phyloP scores from a whole-genome alignment of 1,139 yeast genomes.

The Sugiyamaella japonica region DNA sequence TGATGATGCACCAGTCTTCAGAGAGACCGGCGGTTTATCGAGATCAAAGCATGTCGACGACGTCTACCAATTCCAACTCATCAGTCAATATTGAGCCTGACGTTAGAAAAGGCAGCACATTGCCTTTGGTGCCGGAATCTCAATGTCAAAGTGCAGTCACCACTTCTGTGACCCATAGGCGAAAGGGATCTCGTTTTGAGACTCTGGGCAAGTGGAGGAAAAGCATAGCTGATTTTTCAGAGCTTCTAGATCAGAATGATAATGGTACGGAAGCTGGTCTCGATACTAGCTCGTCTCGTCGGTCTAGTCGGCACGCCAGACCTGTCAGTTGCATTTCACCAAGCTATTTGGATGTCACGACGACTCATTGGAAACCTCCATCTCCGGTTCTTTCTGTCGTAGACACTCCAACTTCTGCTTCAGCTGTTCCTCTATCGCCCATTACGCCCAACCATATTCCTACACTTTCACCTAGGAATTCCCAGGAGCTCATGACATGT shows the following conservation, averaged over 20 bases:
- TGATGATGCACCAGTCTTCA: not conserved
- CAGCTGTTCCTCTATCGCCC: not conserved
- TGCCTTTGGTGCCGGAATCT: not conserved
- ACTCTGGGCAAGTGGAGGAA: slow-evolving; percentile 11
- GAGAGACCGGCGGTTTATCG: not conserved
- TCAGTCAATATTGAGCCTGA: not conserved
- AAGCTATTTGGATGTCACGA: not conserved
- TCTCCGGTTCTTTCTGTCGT: not conserved
- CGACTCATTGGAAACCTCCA: not conserved
- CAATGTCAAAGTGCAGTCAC: not conserved
- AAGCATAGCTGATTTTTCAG: slow-evolving; percentile 2
- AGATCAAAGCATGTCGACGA: not conserved
- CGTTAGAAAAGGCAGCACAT: not conserved
- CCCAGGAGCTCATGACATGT: not conserved
- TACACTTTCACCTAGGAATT: not conserved
- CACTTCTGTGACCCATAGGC: slow-evolving; percentile 3
- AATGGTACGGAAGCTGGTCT: too few relatives aligned
- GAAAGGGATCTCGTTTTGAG: slow-evolving; percentile 13
- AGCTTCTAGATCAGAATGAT: not conserved
- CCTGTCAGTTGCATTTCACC: not conserved
- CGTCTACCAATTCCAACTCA: not conserved
- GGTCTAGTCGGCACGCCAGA: not conserved
- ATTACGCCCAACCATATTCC: not conserved
- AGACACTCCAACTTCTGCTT: not conserved
- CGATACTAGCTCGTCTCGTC: not conserved